phyloP scores from a whole-genome alignment of 163 green algal genomes.

The Volvox carteri region DNA sequence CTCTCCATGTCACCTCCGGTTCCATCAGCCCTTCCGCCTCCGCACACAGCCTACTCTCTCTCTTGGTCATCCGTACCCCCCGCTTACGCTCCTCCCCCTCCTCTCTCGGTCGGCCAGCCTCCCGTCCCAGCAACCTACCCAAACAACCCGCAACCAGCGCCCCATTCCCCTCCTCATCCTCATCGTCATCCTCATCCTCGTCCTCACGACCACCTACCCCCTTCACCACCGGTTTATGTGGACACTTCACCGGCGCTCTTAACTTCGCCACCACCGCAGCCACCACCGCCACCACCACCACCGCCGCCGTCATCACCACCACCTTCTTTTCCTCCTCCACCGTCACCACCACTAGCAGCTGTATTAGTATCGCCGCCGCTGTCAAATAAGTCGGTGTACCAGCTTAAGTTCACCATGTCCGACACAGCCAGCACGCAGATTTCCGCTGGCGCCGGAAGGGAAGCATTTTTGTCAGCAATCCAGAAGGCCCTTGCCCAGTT shows the following conservation, averaged over 20 bases:
- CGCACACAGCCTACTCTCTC: not conserved
- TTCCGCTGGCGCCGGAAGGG: no score
- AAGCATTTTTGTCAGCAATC: not conserved
- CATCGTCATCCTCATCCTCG: not conserved
- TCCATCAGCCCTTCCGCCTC: no score
- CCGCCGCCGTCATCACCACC: not conserved
- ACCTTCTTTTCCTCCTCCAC: not conserved
- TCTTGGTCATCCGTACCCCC: not conserved
- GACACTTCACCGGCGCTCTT: not conserved
- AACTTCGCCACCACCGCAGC: not conserved
- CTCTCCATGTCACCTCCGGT: no score
- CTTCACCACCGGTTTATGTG: not conserved
- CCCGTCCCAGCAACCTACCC: not conserved
- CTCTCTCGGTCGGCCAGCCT: not conserved
- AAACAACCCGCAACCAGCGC: no score
- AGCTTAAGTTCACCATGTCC: not conserved
- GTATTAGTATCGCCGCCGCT: not conserved
- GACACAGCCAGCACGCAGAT: not conserved
- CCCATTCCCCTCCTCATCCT: no score
- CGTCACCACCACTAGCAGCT: not conserved
- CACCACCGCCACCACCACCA: not conserved
- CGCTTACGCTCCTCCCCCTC: no score
- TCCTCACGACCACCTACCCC: not conserved
- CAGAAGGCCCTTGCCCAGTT: not conserved
- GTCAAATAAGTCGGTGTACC: not conserved